These are phyloP conservation scores for Jaltomata sinuosa DNA, from an alignment of 257 asterid species.

Conservation along the genomic window DNA sequence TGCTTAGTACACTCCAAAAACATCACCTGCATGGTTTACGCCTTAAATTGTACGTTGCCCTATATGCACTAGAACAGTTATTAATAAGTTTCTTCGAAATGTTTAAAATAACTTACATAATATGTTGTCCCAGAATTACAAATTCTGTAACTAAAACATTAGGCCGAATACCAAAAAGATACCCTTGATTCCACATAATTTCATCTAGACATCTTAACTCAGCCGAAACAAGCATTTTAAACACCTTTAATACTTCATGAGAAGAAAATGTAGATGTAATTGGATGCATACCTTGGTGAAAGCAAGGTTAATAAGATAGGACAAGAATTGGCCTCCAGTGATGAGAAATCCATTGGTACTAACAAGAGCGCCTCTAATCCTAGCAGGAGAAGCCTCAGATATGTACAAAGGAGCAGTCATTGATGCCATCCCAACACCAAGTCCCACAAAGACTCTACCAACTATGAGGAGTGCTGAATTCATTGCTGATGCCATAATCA, in stretches of 20 bases:
- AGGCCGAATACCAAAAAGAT: no score
- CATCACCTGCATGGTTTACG: not conserved
- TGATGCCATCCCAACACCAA: constrained; percentile 43
- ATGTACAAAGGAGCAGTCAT: constrained; percentile 42
- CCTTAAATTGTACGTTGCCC: not conserved
- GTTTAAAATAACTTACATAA: no score
- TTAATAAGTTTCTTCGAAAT: not conserved
- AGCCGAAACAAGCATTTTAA: no score
- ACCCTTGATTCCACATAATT: no score
- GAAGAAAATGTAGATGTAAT: no score
- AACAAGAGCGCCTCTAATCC: constrained; percentile 40
- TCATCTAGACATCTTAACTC: no score
- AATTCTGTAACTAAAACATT: no score
- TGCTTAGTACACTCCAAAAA: no score
- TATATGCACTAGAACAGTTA: not conserved
- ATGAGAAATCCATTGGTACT: constrained; percentile 38
- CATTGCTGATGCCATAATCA: constrained; percentile 31
- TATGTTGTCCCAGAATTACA: no score
- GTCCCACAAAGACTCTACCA: constrained; percentile 34
- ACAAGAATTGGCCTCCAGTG: constrained; percentile 38
- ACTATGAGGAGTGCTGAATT: constrained; percentile 22
- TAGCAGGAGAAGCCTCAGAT: constrained; percentile 41
- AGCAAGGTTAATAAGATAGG: constrained; percentile 39
- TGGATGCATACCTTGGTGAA: constrained; percentile 27
- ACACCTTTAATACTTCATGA: no score